phyloP scores from a whole-genome alignment of 2,329 filamentous ascomycete genomes.

The Fulvia fulva region DNA sequence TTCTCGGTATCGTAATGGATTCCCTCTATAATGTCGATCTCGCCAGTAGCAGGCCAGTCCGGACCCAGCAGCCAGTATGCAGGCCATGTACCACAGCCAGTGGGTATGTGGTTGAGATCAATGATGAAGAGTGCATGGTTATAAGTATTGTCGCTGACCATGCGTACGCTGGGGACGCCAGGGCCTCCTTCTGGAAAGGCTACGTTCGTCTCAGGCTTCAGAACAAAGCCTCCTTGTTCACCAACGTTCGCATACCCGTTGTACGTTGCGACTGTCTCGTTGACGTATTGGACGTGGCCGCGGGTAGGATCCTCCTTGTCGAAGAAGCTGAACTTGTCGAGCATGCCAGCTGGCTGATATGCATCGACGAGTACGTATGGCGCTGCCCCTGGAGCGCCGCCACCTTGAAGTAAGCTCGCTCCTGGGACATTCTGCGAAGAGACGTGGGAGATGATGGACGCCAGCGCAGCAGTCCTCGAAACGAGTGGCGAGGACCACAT shows the following conservation, averaged over 20 bases:
- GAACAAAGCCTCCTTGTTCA: constrained; percentile 20
- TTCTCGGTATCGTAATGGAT: constrained; percentile 30
- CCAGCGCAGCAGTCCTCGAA: constrained; percentile 22
- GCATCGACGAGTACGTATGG: constrained; percentile 31
- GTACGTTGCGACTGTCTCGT: constrained; percentile 32
- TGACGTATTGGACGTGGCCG: constrained; percentile 40
- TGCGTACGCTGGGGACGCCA: constrained; percentile 33
- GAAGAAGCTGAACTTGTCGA: constrained; percentile 36
- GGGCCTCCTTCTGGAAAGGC: constrained; percentile 41
- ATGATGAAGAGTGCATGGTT: constrained; percentile 38
- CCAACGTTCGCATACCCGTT: constrained; percentile 30
- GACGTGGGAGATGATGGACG: constrained; percentile 18
- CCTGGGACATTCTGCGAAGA: constrained; percentile 27
- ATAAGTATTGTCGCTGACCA: constrained; percentile 37
- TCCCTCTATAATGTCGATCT: constrained; percentile 38
- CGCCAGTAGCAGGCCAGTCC: constrained; percentile 35
- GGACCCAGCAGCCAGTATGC: constrained; percentile 47
- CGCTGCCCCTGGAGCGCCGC: constrained; percentile 28
- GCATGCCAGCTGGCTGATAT: constrained; percentile 31
- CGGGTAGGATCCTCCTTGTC: constrained; percentile 32
- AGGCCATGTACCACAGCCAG: constrained; percentile 40
- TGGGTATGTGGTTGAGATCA: constrained; percentile 38
- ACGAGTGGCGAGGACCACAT: constrained; percentile 26
- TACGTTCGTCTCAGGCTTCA: constrained; percentile 35
- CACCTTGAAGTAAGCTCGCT: constrained; percentile 25